Base-by-base conservation (phyloP, 2,329 filamentous ascomycete genomes). In the Botryotinia narcissicola region DNA sequence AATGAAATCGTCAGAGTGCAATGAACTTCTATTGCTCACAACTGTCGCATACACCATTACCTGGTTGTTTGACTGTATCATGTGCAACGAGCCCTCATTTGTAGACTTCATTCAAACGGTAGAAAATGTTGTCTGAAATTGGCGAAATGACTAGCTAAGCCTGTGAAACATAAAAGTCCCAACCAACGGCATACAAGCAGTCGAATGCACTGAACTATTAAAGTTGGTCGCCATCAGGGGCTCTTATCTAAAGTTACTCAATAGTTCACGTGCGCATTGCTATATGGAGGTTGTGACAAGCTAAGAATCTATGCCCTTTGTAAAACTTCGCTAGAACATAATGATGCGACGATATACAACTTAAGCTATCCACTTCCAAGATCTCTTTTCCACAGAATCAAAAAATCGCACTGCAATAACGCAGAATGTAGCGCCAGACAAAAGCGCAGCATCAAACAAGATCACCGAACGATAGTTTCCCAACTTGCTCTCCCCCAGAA, bases 361-460 rank as follows among this genome's bases (percentile, higher is more conserved):
- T 35, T 74, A 77, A 6, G 83, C 82, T 77, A 82, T 81, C 81
- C 83, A 83, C 75, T 78, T 83, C 82, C 83, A 84, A 22, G 78
- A 78, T 73, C 81, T 82, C 51, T 82, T 82, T 71, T 82, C 78
- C 3, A 76, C 79, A 1, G 81, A 79, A 76, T 84, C 82, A 25
- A 81, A 81, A 77, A 83, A 83, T 54, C 86, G 80, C 76, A 87
- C 84, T 0, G 82, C 83, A 18, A 82, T 77, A 32, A 83, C 82
- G 73, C 83, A 84, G 32, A 81, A 64, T 1, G 81, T 81, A 8
- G 83, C 83, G 7, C 81, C 82, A 69, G 80, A 78, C 60, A 85
- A 76, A 16, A 85, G 78, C 1, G 83, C 74, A 5, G 44, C 68
- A 70, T 84, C 83, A 48, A 74, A 84, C 63, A 80, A 82, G 22